phyloP scores from a whole-genome alignment of 495 filamentous ascomycete genomes.

The Tuber borchii region DNA sequence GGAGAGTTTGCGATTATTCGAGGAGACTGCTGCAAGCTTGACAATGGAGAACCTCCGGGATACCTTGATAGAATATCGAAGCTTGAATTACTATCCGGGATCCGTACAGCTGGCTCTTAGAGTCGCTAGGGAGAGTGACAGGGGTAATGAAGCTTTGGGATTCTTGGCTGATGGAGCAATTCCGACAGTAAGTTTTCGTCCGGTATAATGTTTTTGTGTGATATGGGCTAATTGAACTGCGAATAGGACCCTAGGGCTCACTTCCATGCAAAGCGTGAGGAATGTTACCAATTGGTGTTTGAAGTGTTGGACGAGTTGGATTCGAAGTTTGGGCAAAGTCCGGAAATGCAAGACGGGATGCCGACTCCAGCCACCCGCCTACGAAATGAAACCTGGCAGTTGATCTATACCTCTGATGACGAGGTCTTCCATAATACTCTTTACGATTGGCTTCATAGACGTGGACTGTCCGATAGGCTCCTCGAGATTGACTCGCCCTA shows the following conservation, averaged over 20 bases:
- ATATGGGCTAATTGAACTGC: conserved; percentile 41
- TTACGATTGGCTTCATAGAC: conserved; percentile 91
- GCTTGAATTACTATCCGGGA: conserved; percentile 82
- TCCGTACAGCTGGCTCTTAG: conserved; percentile 82
- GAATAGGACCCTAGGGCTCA: conserved; percentile 59
- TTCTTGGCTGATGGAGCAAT: conserved; percentile 64
- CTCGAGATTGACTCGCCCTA: conserved; percentile 74
- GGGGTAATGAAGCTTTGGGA: conserved; percentile 69
- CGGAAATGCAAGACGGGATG: conserved; percentile 69
- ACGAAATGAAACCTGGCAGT: conserved; percentile 74
- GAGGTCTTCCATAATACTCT: conserved; percentile 89
- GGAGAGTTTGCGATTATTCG: conserved; percentile 80
- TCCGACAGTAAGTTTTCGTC: conserved; percentile 46
- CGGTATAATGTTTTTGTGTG: not conserved
- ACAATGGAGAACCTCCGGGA: conserved; percentile 71
- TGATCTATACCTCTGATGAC: conserved; percentile 77
- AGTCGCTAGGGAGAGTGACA: conserved; percentile 74
- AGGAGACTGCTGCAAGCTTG: conserved; percentile 74
- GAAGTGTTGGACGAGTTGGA: conserved; percentile 71
- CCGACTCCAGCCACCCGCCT: conserved; percentile 66
- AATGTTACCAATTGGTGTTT: conserved; percentile 78
- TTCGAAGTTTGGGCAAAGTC: conserved; percentile 55
- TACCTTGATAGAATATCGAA: conserved; percentile 69
- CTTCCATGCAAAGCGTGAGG: conserved; percentile 62
- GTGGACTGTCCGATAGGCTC: conserved; percentile 74